Evolutionary conservation across 2,329 filamentous ascomycete species (phyloP), one percentile per base, ranked within the genome.

Genomic region (Lachnum nothofagi): DNA sequence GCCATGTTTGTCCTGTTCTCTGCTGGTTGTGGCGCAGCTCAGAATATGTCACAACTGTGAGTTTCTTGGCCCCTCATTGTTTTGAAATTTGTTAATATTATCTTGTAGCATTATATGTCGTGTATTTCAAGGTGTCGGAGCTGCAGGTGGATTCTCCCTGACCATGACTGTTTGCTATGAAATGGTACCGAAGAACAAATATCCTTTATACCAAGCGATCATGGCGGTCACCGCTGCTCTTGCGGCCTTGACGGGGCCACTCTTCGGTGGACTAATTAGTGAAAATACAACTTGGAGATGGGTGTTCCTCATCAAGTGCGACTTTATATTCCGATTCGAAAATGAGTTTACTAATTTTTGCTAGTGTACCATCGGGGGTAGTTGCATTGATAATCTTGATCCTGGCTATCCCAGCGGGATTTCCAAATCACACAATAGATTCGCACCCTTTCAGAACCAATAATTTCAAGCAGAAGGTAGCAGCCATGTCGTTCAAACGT

Each of bases 261-360:
- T 46, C 7, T 10, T 46, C n/a, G 44, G 44, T 1, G 44, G 44
- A 3, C 3, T 7, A 2, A 46, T 46, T 8, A 34, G 10, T 17
- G 27, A 33, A 2, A 8, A 34, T 16, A n/a, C 23, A 5, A 31
- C 35, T n/a, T 46, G 35, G 44, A 31, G 44, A 33, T 46, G 44
- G 44, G 25, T 41, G 1, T 46, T 46, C 16, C 19, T 33, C 4
- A 4, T 46, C 24, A 41, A 46, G 44, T 46, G 17, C 19, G 35
- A 14, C n/a, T 16, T 16, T 34, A 10, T 9, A 5, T 34, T 5
- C 31, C n/a, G 9, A 5, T 16, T 9, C 31, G 7, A 34, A 14
- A 14, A 34, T 8, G 8, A 5, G n/a, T 34, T 5, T 10, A 8
- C n/a, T 8, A 9, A 34, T 34, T 29, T 12, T 29, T 29, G 7